These are phyloP conservation scores for Apiospora hydei DNA, from an alignment of 2,329 filamentous ascomycete species.

Conservation along the genomic window DNA sequence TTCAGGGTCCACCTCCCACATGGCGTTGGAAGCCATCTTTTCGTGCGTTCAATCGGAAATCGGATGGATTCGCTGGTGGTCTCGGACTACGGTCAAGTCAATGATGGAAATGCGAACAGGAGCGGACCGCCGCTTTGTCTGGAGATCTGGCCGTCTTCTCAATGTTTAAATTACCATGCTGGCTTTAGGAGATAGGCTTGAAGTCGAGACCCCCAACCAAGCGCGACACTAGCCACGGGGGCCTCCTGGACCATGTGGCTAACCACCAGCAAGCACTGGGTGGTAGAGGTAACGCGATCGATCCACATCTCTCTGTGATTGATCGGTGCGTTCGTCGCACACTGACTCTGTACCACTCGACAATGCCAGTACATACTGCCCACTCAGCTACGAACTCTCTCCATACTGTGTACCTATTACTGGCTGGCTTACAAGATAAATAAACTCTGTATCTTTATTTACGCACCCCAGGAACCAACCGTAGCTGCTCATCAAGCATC, in stretches of 20 bases:
- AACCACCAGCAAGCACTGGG: background rate
- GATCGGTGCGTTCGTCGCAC: too few relatives aligned
- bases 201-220: constrained; percentile 16
- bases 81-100: background rate
- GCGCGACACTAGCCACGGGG: constrained; percentile 17
- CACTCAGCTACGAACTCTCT: background rate
- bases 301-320: too few relatives aligned
- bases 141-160: constrained; percentile 9
- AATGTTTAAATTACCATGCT: constrained; percentile 15
- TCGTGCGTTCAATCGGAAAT: background rate
- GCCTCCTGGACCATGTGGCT: background rate
- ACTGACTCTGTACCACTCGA: too few relatives aligned
- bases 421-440: background rate
- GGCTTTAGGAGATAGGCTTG: constrained; percentile 17
- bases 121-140: constrained; percentile 10
- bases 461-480: background rate
- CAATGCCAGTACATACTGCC: too few relatives aligned
- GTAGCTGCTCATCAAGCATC: too few relatives aligned
- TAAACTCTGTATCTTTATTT: background rate
- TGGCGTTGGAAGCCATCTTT: constrained; percentile 61
- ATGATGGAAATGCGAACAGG: background rate
- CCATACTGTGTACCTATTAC: background rate
- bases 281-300: too few relatives aligned
- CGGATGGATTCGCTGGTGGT: background rate
- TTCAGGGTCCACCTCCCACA: constrained; percentile 99